These are phyloP conservation scores for Pezicula neosporulosa DNA, from an alignment of 2,329 filamentous ascomycete genomes.

Conservation along the genomic window DNA sequence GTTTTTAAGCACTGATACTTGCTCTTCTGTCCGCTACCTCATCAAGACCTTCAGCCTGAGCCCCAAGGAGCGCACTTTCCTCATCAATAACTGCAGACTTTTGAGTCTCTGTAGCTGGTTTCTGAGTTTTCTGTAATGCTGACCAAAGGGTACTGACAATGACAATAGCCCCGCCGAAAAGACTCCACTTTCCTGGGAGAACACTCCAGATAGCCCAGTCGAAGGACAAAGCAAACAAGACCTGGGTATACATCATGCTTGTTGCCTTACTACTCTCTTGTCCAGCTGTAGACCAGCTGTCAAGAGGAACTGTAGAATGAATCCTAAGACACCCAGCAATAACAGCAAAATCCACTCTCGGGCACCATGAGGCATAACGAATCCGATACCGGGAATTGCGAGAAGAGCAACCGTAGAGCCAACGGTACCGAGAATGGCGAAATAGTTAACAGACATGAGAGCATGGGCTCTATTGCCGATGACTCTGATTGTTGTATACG, in stretches of 20 bases:
- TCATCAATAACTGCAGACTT: conserved; percentile 17
- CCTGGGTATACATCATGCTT: conserved; percentile 67
- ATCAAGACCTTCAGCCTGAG: conserved; percentile 9
- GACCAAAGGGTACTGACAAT: conserved; percentile 27
- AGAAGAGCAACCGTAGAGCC: conserved; percentile 53
- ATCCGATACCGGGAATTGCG: conserved; percentile 42
- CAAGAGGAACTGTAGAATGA: conserved; percentile 82
- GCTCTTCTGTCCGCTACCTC: conserved; percentile 11
- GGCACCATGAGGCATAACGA: conserved; percentile 37
- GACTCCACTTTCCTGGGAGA: conserved; percentile 23
- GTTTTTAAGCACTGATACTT: conserved; percentile 10
- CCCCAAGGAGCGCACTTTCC: conserved; percentile 23
- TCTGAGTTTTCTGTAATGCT: conserved; percentile 20
- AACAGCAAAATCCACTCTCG: conserved; percentile 62
- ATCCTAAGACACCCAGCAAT: conserved; percentile 69
- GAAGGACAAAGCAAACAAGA: conserved; percentile 55
- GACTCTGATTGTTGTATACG: conserved; percentile 72
- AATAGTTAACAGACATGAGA: conserved; percentile 84
- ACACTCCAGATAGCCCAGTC: conserved; percentile 29
- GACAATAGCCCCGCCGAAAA: conserved; percentile 24
- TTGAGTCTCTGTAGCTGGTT: neutral
- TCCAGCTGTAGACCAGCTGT: conserved; percentile 65
- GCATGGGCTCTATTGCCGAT: conserved; percentile 80
- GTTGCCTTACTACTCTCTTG: conserved; percentile 35
- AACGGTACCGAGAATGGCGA: conserved; percentile 65